Evolutionary conservation across 179 eudicot species (phyloP).

Genomic region (Corrigiola litoralis): DNA sequence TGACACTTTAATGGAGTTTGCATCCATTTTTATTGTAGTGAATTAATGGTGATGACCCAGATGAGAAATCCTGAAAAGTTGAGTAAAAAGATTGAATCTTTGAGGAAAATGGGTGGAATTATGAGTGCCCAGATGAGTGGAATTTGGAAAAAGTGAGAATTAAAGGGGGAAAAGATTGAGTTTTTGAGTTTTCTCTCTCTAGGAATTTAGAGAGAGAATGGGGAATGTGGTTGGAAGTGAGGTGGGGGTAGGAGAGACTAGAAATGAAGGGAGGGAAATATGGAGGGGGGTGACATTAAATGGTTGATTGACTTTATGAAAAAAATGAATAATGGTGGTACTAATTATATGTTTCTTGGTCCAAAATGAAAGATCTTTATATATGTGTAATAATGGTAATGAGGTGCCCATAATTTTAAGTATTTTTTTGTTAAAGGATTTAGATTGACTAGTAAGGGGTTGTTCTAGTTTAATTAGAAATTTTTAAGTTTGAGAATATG

Average conservation of each 20-base stretch:
- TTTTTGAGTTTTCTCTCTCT: no score
- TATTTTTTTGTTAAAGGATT: no score
- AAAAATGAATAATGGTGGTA: no score
- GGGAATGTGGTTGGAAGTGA: constrained; percentile 27
- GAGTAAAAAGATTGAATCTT: constrained; percentile 4
- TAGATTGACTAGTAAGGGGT: no score
- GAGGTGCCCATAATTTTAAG: no score
- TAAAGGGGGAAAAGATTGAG: not conserved
- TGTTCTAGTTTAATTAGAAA: no score
- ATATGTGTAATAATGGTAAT: no score
- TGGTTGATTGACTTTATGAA: no score
- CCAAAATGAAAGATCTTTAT: no score
- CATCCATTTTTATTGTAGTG: constrained; percentile 36
- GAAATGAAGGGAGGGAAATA: constrained; percentile 4
- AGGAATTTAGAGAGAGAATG: not conserved
- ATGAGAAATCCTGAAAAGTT: not conserved
- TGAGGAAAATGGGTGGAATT: not conserved
- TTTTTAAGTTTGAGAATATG: no score
- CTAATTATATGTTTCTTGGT: no score
- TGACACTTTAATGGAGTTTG: constrained; percentile 56
- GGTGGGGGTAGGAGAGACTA: constrained; percentile 34
- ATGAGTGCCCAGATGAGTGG: constrained; percentile 14
- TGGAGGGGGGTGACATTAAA: no score
- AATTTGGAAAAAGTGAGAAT: not conserved
- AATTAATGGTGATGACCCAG: constrained; percentile 7